These are phyloP conservation scores for Brassica cretica DNA, from an alignment of 345 rosid species.

Conservation along the genomic window DNA sequence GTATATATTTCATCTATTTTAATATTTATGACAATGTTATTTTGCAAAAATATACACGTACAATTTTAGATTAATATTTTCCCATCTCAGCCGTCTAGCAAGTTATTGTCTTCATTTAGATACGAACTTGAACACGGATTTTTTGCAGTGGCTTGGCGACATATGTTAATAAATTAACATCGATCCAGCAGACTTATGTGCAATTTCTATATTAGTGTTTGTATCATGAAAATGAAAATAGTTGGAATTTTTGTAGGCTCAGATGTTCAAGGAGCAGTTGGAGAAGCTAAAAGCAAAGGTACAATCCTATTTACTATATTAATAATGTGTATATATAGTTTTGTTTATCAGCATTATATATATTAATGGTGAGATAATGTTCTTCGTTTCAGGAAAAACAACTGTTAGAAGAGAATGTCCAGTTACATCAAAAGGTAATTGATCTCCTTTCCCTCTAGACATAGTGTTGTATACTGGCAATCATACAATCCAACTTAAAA, in stretches of 20 bases:
- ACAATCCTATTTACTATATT: slow-evolving; percentile 5
- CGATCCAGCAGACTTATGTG: neutral
- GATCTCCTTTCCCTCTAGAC: neutral
- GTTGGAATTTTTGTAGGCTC: slow-evolving; percentile 44
- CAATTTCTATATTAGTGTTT: neutral
- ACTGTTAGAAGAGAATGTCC: slow-evolving; percentile 32
- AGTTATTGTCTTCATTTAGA: slow-evolving; percentile 10
- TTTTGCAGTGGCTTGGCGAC: neutral
- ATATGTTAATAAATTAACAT: neutral
- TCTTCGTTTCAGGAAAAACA: slow-evolving; percentile 36
- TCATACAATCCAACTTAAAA: neutral
- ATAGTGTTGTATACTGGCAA: neutral
- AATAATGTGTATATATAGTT: neutral
- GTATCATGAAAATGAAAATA: slow-evolving; percentile 2
- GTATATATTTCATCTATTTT: slow-evolving; percentile 33
- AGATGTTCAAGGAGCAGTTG: slow-evolving; percentile 50
- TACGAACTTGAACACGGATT: neutral
- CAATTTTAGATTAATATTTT: neutral
- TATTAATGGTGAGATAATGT: neutral
- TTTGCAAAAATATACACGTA: neutral
- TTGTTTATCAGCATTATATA: slow-evolving; percentile 3
- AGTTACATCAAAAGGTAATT: slow-evolving; percentile 37
- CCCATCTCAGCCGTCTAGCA: neutral
- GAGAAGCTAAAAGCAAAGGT: slow-evolving; percentile 58
- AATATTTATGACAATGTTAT: neutral